Base-by-base conservation (phyloP, 306 rosid genomes). In the Lagenaria siceraria region DNA sequence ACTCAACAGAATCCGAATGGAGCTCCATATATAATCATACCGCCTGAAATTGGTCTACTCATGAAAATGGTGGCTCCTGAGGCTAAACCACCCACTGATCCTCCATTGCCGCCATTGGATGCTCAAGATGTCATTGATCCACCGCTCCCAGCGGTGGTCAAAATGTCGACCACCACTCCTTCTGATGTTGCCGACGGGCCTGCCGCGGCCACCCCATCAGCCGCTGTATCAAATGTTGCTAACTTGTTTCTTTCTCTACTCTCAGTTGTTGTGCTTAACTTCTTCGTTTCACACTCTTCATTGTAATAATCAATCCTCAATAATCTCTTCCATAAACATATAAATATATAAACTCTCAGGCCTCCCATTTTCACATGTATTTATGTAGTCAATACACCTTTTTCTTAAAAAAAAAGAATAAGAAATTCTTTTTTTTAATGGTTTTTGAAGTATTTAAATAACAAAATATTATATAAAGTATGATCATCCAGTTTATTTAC, bases 111-210 rank as follows among this genome's bases (percentile, higher is more conserved):
- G 15, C 76, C 97, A 10, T 91, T 95, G 12, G 63, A 82, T 48
- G 65, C 22, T 21, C 71, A 42, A 12, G 25, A 85, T 1, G 42
- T 96, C 19, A 87, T 78, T 11, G 97, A 89, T 60, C 99, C 99
- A 12, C 97, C 99, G 15, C 97, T 95, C 77, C 99, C 99, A 4
- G 78, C 83, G 0, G 91, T 95, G 62, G 31, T 6, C 51, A 75
- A 79, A 31, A 19, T 12, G 19, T 6, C 79, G 4, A 17, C 66
- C 33, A 5, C 74, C 42, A n/a, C 25, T 6, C 8, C 77, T 4
- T 0, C 74, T 1, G 36, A 84, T 1, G 11, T 83, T 27, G 40
- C 72, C 14, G 51, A 38, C 29, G 17, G 4, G 0, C 18, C 78
- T 10, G 10, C 79, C 14, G 18, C 10, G 38, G 5, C 21, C 51